Evolutionary conservation across 495 filamentous ascomycete genomes (phyloP).

Genomic region (Hyphodiscus hymeniophilus): DNA sequence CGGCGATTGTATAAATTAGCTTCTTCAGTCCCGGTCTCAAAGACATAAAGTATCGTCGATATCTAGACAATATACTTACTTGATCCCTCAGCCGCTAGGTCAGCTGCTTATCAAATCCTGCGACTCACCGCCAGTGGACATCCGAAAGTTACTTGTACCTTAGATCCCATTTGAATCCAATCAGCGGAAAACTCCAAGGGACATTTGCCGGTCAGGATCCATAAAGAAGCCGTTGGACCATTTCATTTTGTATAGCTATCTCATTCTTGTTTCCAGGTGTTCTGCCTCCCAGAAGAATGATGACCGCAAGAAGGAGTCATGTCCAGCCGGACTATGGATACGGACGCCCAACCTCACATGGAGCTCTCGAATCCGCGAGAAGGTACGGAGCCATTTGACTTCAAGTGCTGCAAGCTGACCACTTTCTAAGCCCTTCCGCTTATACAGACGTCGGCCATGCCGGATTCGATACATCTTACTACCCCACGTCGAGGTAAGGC

Average conservation of each 20-base stretch:
- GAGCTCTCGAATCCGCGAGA: constrained; percentile 13
- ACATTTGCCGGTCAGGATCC: constrained; percentile 1
- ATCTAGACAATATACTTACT: not conserved
- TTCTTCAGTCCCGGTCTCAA: constrained; percentile 6
- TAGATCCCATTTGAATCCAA: constrained; percentile 9
- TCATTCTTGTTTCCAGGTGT: constrained; percentile 11
- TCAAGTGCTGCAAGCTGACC: constrained; percentile 8
- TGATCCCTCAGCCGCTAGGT: not conserved
- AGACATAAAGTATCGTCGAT: constrained; percentile 9
- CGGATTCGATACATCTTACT: constrained; percentile 17
- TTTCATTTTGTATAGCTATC: constrained; percentile 20
- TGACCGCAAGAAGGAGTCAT: constrained; percentile 22
- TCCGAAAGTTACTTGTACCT: constrained; percentile 7
- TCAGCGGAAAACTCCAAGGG: constrained; percentile 6
- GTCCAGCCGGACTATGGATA: constrained; percentile 22
- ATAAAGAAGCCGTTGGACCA: constrained; percentile 1
- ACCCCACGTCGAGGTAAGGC: constrained; percentile 21
- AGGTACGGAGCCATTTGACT: constrained; percentile 15
- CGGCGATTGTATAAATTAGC: constrained; percentile 16
- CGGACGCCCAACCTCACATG: constrained; percentile 9
- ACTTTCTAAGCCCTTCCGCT: constrained; percentile 9
- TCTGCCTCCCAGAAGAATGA: constrained; percentile 18
- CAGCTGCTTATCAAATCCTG: constrained; percentile 5
- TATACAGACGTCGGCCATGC: constrained; percentile 14
- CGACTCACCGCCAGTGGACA: constrained; percentile 14